These are phyloP conservation scores for Blastomyces gilchristii DNA, from an alignment of 2,329 filamentous ascomycete genomes.

Conservation along the genomic window DNA sequence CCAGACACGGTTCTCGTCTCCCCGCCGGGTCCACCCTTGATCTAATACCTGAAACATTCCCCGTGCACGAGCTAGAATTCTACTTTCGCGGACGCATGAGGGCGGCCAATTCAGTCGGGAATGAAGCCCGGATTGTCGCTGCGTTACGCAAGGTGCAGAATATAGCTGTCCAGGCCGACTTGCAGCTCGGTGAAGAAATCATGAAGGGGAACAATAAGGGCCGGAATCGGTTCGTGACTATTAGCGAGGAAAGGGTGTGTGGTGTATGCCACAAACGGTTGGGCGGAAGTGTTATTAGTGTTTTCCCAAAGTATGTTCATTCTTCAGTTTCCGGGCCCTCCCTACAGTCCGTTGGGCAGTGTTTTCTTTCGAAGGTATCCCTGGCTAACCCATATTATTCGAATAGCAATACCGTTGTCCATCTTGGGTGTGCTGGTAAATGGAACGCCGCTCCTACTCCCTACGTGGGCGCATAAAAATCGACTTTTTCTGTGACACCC, in stretches of 20 bases:
- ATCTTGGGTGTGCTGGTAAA: slow-evolving; percentile 63
- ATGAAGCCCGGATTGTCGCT: slow-evolving; percentile 67
- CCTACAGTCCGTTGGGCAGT: neutral
- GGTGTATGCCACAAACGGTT: slow-evolving; percentile 88
- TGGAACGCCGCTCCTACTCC: slow-evolving; percentile 19
- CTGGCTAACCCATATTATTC: slow-evolving; percentile 1
- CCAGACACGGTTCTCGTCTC: slow-evolving; percentile 80
- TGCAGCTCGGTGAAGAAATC: slow-evolving; percentile 59
- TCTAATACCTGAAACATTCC: slow-evolving; percentile 70
- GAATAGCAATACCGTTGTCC: slow-evolving; percentile 52
- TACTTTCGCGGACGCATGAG: slow-evolving; percentile 91
- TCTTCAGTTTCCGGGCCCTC: neutral
- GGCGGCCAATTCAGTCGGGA: slow-evolving; percentile 69
- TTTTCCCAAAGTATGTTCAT: slow-evolving; percentile 64
- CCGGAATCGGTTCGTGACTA: slow-evolving; percentile 59
- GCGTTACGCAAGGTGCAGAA: slow-evolving; percentile 68
- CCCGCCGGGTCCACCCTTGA: slow-evolving; percentile 77
- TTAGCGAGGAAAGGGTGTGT: slow-evolving; percentile 82
- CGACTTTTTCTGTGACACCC: neutral
- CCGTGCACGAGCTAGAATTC: slow-evolving; percentile 67
- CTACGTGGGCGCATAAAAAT: neutral
- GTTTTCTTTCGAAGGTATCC: neutral
- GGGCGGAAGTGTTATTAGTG: slow-evolving; percentile 80
- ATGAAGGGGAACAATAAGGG: slow-evolving; percentile 42
- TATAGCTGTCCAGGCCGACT: slow-evolving; percentile 60